These are phyloP conservation scores for Triticum dicoccoides DNA, from an alignment of 176 grass and related monocot species.

Conservation along the genomic window DNA sequence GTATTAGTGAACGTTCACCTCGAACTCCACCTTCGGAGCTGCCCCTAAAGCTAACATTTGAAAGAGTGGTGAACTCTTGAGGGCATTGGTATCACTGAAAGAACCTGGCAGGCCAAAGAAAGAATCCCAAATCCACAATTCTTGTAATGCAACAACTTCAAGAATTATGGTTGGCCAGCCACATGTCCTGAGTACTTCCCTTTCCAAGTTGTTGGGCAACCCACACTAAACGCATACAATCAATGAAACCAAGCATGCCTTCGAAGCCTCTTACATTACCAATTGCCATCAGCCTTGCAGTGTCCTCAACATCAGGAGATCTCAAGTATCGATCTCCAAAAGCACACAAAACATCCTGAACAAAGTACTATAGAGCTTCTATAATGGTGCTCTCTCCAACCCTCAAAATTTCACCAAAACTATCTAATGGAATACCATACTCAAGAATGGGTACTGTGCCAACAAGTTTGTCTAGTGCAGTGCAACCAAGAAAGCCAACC, in stretches of 20 bases:
- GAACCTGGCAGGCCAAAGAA: background rate
- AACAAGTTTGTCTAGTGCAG: background rate
- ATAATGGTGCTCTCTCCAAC: background rate
- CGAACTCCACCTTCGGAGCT: too few species aligned
- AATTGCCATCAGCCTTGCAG: background rate
- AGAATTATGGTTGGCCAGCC: background rate
- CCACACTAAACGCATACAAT: background rate
- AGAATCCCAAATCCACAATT: background rate
- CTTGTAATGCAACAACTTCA: background rate
- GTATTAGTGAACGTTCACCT: too few species aligned
- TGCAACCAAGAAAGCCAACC: background rate
- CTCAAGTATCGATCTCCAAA: background rate
- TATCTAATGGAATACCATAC: background rate
- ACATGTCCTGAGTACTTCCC: background rate
- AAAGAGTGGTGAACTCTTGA: background rate
- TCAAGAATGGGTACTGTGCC: background rate
- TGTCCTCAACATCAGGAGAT: background rate
- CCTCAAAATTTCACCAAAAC: background rate
- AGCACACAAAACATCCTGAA: background rate
- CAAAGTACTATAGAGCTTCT: background rate
- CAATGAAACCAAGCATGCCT: background rate
- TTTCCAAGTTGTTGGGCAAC: background rate
- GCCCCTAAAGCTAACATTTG: background rate
- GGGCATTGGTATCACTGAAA: background rate
- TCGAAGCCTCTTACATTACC: too few species aligned